These are phyloP conservation scores for Priceomyces carsonii DNA, from an alignment of 805 yeast species.

Conservation along the genomic window DNA sequence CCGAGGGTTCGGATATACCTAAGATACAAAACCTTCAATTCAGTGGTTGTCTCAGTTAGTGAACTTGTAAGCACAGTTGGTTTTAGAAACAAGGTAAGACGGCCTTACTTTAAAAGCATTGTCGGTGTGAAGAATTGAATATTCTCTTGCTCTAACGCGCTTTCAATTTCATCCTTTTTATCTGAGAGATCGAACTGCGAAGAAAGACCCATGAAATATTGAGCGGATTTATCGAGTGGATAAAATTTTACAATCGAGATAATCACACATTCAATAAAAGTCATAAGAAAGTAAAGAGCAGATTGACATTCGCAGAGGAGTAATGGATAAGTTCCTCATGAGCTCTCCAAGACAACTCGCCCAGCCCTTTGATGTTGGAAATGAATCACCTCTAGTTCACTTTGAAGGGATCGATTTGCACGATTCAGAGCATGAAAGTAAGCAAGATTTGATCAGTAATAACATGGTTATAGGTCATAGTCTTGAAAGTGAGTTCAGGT, in stretches of 20 bases:
- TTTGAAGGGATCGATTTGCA: constrained; percentile 10
- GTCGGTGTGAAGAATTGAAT: no score
- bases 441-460: not conserved
- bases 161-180: no score
- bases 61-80: no score
- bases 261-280: not conserved
- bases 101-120: no score
- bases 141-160: no score
- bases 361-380: constrained; percentile 26
- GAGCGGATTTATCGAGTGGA: no score
- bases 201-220: constrained; percentile 2
- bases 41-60: constrained; percentile 1
- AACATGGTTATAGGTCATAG: not conserved
- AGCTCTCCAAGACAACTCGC: constrained; percentile 41
- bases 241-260: constrained; percentile 2
- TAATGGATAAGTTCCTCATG: constrained; percentile 41
- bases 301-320: no score
- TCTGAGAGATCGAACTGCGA: no score
- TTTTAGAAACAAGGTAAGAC: no score
- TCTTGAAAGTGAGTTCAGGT: no score
- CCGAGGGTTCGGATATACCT: not conserved
- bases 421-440: constrained; percentile 4
- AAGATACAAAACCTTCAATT: constrained; percentile 2
- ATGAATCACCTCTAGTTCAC: constrained; percentile 8
- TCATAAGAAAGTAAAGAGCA: no score